Conservation (phyloP, 2,329 filamentous ascomycete species). For the Penicillium palitans region DNA sequence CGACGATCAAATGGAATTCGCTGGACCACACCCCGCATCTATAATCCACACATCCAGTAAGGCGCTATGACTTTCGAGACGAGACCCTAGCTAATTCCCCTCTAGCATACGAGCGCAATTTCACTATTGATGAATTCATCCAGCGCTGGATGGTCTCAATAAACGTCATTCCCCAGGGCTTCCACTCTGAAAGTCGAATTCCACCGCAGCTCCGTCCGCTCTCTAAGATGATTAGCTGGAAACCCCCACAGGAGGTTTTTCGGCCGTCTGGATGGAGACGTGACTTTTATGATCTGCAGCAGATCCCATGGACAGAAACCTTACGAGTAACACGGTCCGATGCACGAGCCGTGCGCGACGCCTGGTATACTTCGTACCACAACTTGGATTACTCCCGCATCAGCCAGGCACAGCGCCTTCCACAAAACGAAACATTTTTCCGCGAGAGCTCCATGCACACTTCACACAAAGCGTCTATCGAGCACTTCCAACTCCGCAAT, state of each 20-base stretch:
- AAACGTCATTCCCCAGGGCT: constrained; percentile 14
- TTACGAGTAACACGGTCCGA: constrained; percentile 39
- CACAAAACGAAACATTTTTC: constrained; percentile 49
- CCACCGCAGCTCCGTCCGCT: constrained; percentile 29
- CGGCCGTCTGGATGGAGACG: constrained; percentile 32
- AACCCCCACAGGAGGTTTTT: constrained; percentile 33
- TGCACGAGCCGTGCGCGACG: constrained; percentile 41
- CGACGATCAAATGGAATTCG: constrained; percentile 15
- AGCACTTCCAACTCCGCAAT: constrained; percentile 62
- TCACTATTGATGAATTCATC: constrained; percentile 47
- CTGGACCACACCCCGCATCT: constrained; percentile 26
- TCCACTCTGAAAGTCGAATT: constrained; percentile 24
- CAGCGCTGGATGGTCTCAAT: constrained; percentile 41
- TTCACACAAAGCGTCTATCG: constrained; percentile 50
- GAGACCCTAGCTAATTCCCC: not conserved
- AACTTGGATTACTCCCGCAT: constrained; percentile 37
- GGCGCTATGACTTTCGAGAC: not conserved
- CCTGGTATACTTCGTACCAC: constrained; percentile 45
- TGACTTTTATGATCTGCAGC: constrained; percentile 42
- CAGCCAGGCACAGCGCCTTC: constrained; percentile 32
- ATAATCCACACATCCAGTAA: constrained; percentile 35
- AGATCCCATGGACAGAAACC: constrained; percentile 43
- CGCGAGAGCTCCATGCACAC: constrained; percentile 52
- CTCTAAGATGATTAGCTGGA: constrained; percentile 37
- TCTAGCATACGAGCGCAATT: constrained; percentile 42